Conservation (phyloP, 371 early-diverging fungal species). For the Coemansia sp. region DNA sequence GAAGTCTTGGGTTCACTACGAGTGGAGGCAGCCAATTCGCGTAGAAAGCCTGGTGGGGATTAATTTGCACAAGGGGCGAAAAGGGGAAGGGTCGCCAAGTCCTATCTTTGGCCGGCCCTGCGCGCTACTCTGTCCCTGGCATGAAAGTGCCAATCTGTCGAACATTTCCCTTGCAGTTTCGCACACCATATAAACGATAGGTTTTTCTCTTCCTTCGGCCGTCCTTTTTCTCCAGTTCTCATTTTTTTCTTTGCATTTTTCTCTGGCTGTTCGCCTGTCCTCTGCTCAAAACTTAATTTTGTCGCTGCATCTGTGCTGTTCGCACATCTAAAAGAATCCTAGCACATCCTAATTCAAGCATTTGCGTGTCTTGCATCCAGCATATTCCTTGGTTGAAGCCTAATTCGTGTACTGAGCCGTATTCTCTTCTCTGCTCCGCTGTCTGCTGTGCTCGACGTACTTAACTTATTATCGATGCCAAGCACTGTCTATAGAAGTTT, state of each 20-base stretch:
- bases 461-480: no score
- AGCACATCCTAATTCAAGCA: neutral
- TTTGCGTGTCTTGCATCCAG: neutral
- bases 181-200: neutral
- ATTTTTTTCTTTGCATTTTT: constrained; percentile 2
- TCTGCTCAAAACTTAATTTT: neutral
- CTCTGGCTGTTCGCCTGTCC: neutral
- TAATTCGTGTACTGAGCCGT: no score
- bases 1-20: neutral
- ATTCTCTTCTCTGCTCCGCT: no score
- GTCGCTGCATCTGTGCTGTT: constrained; percentile 4
- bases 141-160: neutral
- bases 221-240: neutral
- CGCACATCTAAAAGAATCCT: neutral
- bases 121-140: neutral
- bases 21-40: neutral
- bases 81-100: neutral
- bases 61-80: neutral
- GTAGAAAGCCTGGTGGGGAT: neutral
- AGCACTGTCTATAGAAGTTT: no score
- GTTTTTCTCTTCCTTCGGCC: neutral
- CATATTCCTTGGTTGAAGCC: no score
- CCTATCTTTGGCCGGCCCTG: neutral
- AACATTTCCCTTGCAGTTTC: neutral
- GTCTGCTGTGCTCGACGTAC: no score